Percentiles rank a stretch among this genome's conserved stretches.
These are phyloP conservation scores for Ophiostoma populinum DNA, from an alignment of 2,329 filamentous ascomycete genomes.

Conservation along the genomic window DNA sequence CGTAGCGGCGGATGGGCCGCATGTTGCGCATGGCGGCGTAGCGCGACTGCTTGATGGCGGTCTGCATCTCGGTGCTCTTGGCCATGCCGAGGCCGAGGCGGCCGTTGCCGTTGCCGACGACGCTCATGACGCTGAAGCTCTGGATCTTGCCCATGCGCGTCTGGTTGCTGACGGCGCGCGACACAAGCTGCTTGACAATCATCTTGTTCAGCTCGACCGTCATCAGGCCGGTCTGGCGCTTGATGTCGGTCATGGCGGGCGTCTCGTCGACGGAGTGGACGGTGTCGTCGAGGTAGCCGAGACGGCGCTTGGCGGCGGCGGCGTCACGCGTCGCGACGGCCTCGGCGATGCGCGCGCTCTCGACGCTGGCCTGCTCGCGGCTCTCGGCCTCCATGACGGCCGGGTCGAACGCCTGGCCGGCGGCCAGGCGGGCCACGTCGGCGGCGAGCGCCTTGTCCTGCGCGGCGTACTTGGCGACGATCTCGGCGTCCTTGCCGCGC, in stretches of 20 bases:
- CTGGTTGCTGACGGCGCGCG: slow-evolving; percentile 69
- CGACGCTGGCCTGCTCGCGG: slow-evolving; percentile 20
- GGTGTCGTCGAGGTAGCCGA: slow-evolving; percentile 1
- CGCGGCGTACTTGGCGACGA: neutral
- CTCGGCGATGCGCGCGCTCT: slow-evolving; percentile 33
- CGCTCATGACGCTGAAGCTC: slow-evolving; percentile 55
- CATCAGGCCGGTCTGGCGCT: slow-evolving; percentile 36
- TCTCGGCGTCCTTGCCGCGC: slow-evolving; percentile 1
- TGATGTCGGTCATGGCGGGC: slow-evolving; percentile 17
- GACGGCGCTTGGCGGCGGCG: neutral
- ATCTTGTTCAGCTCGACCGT: slow-evolving; percentile 36
- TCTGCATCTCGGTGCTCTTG: slow-evolving; percentile 59
- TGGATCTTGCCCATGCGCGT: slow-evolving; percentile 89
- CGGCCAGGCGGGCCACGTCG: neutral
- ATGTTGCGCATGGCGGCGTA: slow-evolving; percentile 80
- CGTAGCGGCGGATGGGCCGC: slow-evolving; percentile 80
- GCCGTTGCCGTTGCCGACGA: slow-evolving; percentile 77
- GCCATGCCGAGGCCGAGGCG: slow-evolving; percentile 78
- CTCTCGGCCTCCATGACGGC: slow-evolving; percentile 1
- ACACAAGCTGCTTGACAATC: slow-evolving; percentile 54
- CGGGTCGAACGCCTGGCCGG: neutral
- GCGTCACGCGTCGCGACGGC: slow-evolving; percentile 23
- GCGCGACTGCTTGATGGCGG: slow-evolving; percentile 54
- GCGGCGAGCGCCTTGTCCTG: neutral
- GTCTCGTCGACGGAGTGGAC: neutral